Base-by-base conservation (phyloP, 2,329 filamentous ascomycete species). In the Phaeophleospora eucalypticola region DNA sequence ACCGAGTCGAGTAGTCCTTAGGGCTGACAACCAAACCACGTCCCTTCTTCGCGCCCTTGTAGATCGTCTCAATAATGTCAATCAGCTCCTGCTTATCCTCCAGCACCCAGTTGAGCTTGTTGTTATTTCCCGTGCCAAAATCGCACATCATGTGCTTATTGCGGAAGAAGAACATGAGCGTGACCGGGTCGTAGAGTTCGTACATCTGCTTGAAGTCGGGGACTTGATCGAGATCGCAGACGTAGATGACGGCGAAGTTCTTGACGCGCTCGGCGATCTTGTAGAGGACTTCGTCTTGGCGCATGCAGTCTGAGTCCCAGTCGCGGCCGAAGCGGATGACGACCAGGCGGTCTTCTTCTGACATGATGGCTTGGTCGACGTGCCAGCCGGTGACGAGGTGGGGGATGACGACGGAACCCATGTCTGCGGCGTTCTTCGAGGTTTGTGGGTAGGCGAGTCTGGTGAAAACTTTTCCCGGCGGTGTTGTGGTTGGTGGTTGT, bases 61-160 rank as follows among this genome's bases (percentile, higher is more conserved):
- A 98, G 52, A 98, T 90, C 3, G 90, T 96, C 77, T 98, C 93
- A 64, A 97, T 84, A 57, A 98, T 98, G 71, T 98, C 93, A 63
- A 98, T 95, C 62, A 98, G 76, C 73, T 98, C 93, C 69, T 97
- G 91, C 73, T 98, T 97, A 65, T 98, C 91, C 71, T 97, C 90
- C 43, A 95, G 75, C 39, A 95, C 88, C 84, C 89, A 95, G 67
- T 96, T 96, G 58, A 96, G 76, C 70, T 97, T 97, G 69, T 98
- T 98, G 71, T 98, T 98, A 73, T 98, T 95, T 56, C 93, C 93
- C 1, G 93, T 98, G 38, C 91, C 91, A 59, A 96, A 89, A 80
- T 97, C 91, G 68, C 87, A 89, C 87, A 94, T 95, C 82, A 97
- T 97, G 71, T 96, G 89, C 69, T 98, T 98, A 68, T 98, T 98